Evolutionary conservation across 257 asterid species (phyloP).

Genomic region (Ilex aquifolium): DNA sequence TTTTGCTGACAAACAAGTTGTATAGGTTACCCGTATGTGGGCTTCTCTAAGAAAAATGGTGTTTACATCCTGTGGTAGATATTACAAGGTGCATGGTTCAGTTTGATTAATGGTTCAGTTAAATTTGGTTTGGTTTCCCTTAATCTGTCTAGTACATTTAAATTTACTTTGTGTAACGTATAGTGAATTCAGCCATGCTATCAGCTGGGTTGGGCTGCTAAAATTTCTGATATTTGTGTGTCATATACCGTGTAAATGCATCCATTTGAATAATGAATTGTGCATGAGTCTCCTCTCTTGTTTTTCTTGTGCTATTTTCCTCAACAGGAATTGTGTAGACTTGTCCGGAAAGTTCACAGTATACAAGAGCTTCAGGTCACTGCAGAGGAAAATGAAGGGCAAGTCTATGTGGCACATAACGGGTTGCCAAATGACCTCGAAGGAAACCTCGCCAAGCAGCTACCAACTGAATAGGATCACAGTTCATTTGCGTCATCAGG

Average conservation of each 20-base stretch:
- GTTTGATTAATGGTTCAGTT: too few relatives aligned
- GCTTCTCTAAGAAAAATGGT: too few relatives aligned
- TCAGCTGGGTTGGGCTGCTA: too few relatives aligned
- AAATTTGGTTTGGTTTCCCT: too few relatives aligned
- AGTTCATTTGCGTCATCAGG: too few relatives aligned
- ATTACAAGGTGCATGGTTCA: too few relatives aligned
- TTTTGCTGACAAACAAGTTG: too few relatives aligned
- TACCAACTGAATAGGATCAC: conserved; percentile 31
- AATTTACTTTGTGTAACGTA: too few relatives aligned
- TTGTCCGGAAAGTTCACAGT: conserved; percentile 61
- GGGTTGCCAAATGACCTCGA: conserved; percentile 48
- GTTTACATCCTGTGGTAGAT: too few relatives aligned
- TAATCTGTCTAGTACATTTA: too few relatives aligned
- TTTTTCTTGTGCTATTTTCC: neutral
- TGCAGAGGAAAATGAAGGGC: conserved; percentile 31
- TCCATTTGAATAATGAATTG: neutral
- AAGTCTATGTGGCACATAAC: conserved; percentile 25
- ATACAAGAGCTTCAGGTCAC: conserved; percentile 21
- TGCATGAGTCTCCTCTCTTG: conserved; percentile 8
- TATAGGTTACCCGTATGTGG: too few relatives aligned
- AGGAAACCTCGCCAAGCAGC: conserved; percentile 42
- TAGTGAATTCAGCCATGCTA: too few relatives aligned
- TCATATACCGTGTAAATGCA: neutral
- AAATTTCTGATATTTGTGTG: neutral
- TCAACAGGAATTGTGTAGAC: conserved; percentile 60